Percentiles rank a stretch among this genome's conserved stretches.
phyloP scores from a whole-genome alignment of 768 basidiomycete genomes.

The Pulveroboletus sp. region DNA sequence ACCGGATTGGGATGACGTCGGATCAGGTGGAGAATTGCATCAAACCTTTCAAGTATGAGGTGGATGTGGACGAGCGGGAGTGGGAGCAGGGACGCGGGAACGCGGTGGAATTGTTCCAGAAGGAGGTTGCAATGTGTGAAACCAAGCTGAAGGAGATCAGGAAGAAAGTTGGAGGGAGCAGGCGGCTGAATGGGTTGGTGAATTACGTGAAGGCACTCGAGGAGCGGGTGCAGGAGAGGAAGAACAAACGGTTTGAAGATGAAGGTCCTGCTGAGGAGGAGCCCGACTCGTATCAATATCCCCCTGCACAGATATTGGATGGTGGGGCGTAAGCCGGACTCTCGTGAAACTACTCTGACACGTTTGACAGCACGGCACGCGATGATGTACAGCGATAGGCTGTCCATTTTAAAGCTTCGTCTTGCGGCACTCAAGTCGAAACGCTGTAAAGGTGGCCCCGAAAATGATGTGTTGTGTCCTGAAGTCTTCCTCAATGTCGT shows the following conservation, averaged over 20 bases:
- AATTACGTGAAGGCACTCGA: slow-evolving; percentile 79
- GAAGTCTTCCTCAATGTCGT: slow-evolving; percentile 97
- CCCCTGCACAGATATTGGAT: slow-evolving; percentile 86
- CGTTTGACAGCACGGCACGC: slow-evolving; percentile 76
- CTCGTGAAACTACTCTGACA: slow-evolving; percentile 4
- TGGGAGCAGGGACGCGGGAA: slow-evolving; percentile 83
- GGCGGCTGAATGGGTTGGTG: slow-evolving; percentile 73
- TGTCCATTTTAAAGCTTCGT: slow-evolving; percentile 80
- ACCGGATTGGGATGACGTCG: slow-evolving; percentile 89
- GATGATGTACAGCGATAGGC: slow-evolving; percentile 77
- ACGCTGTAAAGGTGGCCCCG: slow-evolving; percentile 83
- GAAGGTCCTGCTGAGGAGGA: slow-evolving; percentile 39
- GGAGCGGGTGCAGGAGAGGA: slow-evolving; percentile 65
- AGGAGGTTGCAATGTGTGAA: slow-evolving; percentile 83
- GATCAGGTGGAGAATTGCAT: slow-evolving; percentile 99
- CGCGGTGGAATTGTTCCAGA: slow-evolving; percentile 75
- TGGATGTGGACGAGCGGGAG: slow-evolving; percentile 89
- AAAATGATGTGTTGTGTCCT: slow-evolving; percentile 87
- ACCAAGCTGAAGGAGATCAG: slow-evolving; percentile 80
- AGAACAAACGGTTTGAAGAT: slow-evolving; percentile 43
- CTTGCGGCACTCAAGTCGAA: slow-evolving; percentile 82
- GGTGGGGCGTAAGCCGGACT: slow-evolving; percentile 46
- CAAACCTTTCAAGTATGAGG: slow-evolving; percentile 98
- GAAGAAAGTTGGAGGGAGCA: slow-evolving; percentile 81
- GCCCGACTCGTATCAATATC: slow-evolving; percentile 82